Evolutionary conservation across 2,329 filamentous ascomycete genomes (phyloP).

Genomic region (Alternaria arborescens): DNA sequence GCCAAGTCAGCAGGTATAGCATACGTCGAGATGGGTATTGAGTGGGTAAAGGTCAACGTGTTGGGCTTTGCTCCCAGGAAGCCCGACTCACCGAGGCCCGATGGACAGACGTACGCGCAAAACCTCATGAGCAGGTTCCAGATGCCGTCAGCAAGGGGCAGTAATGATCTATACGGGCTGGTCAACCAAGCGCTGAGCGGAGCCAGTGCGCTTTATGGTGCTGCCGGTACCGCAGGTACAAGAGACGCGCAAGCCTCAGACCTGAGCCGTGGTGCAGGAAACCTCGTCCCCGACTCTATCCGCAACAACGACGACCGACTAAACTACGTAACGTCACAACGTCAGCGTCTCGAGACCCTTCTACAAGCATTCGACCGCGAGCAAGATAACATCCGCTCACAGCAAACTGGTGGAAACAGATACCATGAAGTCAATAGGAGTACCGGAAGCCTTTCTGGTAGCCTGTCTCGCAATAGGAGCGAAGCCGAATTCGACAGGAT

Average conservation of each 20-base stretch:
- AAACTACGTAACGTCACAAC: slow-evolving; percentile 79
- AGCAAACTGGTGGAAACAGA: slow-evolving; percentile 54
- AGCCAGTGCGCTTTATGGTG: slow-evolving; percentile 60
- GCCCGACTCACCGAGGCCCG: slow-evolving; percentile 55
- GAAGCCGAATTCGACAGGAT: slow-evolving; percentile 92
- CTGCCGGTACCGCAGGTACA: slow-evolving; percentile 35
- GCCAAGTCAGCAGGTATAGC: slow-evolving; percentile 78
- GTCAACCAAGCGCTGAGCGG: slow-evolving; percentile 77
- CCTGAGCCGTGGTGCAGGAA: slow-evolving; percentile 63
- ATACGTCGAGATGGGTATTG: slow-evolving; percentile 56
- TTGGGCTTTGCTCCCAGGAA: slow-evolving; percentile 74
- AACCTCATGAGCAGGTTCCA: slow-evolving; percentile 85
- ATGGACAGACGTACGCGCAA: slow-evolving; percentile 73
- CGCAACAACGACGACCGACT: slow-evolving; percentile 71
- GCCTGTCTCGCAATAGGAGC: slow-evolving; percentile 80
- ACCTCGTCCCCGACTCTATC: slow-evolving; percentile 75
- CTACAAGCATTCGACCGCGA: slow-evolving; percentile 82
- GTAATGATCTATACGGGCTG: slow-evolving; percentile 77
- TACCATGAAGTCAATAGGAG: slow-evolving; percentile 52
- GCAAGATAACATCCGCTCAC: slow-evolving; percentile 66
- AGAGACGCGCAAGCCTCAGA: slow-evolving; percentile 58
- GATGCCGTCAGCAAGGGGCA: slow-evolving; percentile 74
- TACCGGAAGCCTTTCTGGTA: slow-evolving; percentile 41
- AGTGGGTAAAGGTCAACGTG: slow-evolving; percentile 74
- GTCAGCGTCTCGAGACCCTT: slow-evolving; percentile 77